These are phyloP conservation scores for Vigna trinervia DNA, from an alignment of 306 rosid species.

Conservation along the genomic window DNA sequence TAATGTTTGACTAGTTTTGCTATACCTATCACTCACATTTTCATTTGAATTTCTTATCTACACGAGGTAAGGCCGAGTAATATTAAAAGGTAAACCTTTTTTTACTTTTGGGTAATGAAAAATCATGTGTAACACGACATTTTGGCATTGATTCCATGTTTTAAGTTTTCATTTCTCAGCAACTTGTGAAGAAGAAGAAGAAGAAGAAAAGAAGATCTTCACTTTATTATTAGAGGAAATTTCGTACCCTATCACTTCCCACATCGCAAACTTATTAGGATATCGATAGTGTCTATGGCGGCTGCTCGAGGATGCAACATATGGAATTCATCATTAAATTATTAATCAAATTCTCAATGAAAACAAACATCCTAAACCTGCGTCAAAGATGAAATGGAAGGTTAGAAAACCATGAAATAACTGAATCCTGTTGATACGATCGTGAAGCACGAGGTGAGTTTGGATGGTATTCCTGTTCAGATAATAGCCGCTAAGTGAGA, in stretches of 20 bases:
- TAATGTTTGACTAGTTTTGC: not conserved
- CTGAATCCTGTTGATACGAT: not conserved
- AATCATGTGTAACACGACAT: slow-evolving; percentile 14
- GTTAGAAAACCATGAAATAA: not conserved
- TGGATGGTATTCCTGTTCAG: not conserved
- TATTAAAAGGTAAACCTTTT: not conserved
- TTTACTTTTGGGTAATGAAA: too few species aligned
- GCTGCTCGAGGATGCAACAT: not conserved
- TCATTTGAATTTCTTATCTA: too few species aligned
- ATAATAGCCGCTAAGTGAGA: slow-evolving; percentile 22
- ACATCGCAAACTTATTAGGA: not conserved
- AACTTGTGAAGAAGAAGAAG: not conserved
- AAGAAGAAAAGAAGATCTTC: not conserved
- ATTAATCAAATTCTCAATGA: not conserved
- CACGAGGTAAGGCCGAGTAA: not conserved
- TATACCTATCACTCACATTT: not conserved
- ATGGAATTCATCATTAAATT: not conserved
- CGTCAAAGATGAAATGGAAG: not conserved
- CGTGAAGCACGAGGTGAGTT: slow-evolving; percentile 40
- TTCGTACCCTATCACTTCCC: not conserved
- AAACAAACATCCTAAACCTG: not conserved
- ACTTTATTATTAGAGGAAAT: not conserved
- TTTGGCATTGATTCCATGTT: not conserved
- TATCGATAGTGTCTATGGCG: not conserved
- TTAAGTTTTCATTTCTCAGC: not conserved